phyloP scores from a whole-genome alignment of 2,329 filamentous ascomycete species.

The Phaeomoniella chlamydospora region DNA sequence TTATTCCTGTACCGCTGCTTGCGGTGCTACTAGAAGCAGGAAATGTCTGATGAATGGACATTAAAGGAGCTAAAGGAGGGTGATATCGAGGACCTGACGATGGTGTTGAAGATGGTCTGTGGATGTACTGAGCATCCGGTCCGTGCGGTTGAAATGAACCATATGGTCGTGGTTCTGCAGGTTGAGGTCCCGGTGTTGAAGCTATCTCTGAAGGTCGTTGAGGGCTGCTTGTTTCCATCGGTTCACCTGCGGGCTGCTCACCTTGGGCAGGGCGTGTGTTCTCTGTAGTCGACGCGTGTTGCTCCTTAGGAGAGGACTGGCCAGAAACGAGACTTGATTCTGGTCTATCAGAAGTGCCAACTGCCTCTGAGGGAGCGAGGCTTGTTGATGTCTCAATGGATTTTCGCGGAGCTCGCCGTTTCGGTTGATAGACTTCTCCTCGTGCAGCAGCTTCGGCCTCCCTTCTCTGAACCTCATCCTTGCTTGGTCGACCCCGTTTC shows the following conservation, averaged over 20 bases:
- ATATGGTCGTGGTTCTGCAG: background rate
- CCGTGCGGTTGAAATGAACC: background rate
- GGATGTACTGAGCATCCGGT: background rate
- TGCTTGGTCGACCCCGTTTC: conserved; percentile 10
- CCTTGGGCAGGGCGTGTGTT: background rate
- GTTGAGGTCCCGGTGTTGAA: background rate
- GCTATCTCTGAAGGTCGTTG: background rate
- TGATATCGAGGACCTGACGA: background rate
- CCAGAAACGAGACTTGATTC: background rate
- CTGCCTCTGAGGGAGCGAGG: background rate
- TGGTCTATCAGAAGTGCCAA: background rate
- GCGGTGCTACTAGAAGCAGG: background rate
- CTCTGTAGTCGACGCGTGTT: background rate
- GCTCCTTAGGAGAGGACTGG: background rate
- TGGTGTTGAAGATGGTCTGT: background rate
- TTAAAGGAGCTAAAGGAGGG: background rate
- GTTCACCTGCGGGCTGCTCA: background rate
- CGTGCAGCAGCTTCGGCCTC: conserved; percentile 8
- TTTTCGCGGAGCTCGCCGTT: background rate
- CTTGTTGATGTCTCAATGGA: background rate
- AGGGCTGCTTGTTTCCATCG: background rate
- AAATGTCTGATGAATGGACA: background rate
- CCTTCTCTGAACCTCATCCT: conserved; percentile 7
- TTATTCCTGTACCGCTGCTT: background rate
- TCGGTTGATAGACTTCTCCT: conserved; percentile 8